Percentiles rank a stretch among this genome's conserved stretches.
Conservation (phyloP, 345 rosid species). For the Schrenkiella parvula region DNA sequence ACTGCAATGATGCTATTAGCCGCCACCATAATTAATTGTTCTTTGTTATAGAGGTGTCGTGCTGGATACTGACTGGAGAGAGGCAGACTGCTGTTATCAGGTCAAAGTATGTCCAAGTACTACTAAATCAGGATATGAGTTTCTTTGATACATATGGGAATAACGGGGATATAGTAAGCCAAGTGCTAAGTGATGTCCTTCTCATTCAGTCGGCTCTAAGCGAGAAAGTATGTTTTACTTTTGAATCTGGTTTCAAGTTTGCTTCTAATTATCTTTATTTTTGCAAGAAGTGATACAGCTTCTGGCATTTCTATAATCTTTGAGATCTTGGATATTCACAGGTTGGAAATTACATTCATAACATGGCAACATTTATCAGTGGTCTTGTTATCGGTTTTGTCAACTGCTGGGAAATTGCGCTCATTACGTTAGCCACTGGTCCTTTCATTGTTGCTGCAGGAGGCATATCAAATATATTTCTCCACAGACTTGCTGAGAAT, state of each 20-base stretch:
- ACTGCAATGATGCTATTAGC: constrained; percentile 15
- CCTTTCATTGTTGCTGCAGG: constrained; percentile 99
- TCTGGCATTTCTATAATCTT: constrained; percentile 2
- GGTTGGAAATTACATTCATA: constrained; percentile 99
- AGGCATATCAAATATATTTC: constrained; percentile 97
- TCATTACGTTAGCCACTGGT: constrained; percentile 90
- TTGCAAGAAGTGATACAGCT: constrained; percentile 9
- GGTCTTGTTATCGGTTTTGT: constrained; percentile 85
- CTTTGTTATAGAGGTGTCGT: constrained; percentile 89
- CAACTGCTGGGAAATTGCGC: constrained; percentile 98
- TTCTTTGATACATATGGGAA: constrained; percentile 98
- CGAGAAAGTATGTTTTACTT: constrained; percentile 64
- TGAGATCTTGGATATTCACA: constrained; percentile 33
- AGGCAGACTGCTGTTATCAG: constrained; percentile 99
- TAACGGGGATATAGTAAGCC: constrained; percentile 99
- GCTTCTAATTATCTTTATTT: constrained; percentile 1
- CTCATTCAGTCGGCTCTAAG: constrained; percentile 99
- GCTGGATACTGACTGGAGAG: constrained; percentile 99
- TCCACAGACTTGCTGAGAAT: constrained; percentile 97
- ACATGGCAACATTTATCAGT: constrained; percentile 97
- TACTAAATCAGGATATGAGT: constrained; percentile 98
- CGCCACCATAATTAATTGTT: constrained; percentile 31
- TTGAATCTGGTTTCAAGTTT: constrained; percentile 22
- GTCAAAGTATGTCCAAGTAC: constrained; percentile 87
- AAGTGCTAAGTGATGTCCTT: constrained; percentile 94